phyloP scores from a whole-genome alignment of 2,329 filamentous ascomycete species.

The Cadophora gregata region DNA sequence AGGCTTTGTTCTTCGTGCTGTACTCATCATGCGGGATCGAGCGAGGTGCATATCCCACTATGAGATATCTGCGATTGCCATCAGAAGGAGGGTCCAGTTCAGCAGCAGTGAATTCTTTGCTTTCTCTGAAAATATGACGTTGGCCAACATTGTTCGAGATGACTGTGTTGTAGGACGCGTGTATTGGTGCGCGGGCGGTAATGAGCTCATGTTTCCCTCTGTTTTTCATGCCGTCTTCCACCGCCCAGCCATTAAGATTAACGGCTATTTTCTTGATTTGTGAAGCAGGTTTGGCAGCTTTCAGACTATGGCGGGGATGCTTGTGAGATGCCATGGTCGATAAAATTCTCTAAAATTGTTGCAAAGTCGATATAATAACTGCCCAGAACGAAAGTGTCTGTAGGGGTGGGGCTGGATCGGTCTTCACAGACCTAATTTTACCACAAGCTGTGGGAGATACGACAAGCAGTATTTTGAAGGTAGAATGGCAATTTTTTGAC shows the following conservation, averaged over 20 bases:
- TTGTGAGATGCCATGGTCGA: neutral
- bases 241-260: neutral
- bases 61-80: neutral
- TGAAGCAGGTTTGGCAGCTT: neutral
- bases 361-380: too few relatives aligned
- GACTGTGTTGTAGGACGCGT: neutral
- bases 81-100: neutral
- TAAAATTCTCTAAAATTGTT: neutral
- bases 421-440: too few relatives aligned
- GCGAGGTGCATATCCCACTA: conserved; percentile 1
- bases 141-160: conserved; percentile 5
- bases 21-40: neutral
- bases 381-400: too few relatives aligned
- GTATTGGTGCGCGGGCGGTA: neutral
- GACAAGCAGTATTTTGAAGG: too few relatives aligned
- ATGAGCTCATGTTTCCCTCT: neutral
- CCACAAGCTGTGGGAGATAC: too few relatives aligned
- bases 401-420: too few relatives aligned
- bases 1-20: neutral
- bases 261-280: neutral
- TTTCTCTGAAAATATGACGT: neutral
- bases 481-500: too few relatives aligned
- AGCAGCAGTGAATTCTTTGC: neutral
- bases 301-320: too few relatives aligned
- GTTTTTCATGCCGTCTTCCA: neutral